Conservation (phyloP, 371 early-diverging fungal species). For the Actinomortierella ambigua region DNA sequence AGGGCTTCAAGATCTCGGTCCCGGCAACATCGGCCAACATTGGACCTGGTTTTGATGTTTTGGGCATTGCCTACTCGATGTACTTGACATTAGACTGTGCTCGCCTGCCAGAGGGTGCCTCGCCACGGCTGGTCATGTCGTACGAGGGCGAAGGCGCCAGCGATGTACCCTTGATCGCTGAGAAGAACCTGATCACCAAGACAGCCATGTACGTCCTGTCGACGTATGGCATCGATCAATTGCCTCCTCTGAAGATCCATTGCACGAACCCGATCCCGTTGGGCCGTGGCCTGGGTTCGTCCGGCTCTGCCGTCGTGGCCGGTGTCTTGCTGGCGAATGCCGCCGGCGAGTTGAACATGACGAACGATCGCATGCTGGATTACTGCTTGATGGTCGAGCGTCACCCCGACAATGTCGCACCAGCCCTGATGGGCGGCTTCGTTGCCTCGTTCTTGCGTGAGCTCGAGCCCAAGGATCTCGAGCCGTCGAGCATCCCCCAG, state of each 20-base stretch:
- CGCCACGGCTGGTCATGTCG: constrained; percentile 57
- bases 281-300: constrained; percentile 95
- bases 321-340: constrained; percentile 88
- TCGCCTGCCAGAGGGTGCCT: constrained; percentile 48
- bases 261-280: constrained; percentile 93
- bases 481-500: constrained; percentile 56
- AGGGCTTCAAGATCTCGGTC: constrained; percentile 71
- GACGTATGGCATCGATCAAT: constrained; percentile 59
- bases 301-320: constrained; percentile 95
- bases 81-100: constrained; percentile 71
- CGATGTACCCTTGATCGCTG: constrained; percentile 78
- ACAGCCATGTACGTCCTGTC: constrained; percentile 86
- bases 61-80: constrained; percentile 90
- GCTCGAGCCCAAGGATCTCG: constrained; percentile 57
- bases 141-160: constrained; percentile 84
- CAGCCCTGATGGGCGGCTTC: constrained; percentile 93
- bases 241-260: constrained; percentile 70
- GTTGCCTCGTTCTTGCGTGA: constrained; percentile 81
- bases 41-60: constrained; percentile 96
- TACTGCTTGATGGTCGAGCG: constrained; percentile 89
- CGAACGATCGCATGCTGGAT: constrained; percentile 80
- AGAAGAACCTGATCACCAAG: constrained; percentile 88
- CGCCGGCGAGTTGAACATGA: constrained; percentile 69
- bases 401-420: constrained; percentile 97
- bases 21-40: constrained; percentile 96